Evolutionary conservation across 805 yeast genomes (phyloP).

Genomic region (Candida peoriensis): DNA sequence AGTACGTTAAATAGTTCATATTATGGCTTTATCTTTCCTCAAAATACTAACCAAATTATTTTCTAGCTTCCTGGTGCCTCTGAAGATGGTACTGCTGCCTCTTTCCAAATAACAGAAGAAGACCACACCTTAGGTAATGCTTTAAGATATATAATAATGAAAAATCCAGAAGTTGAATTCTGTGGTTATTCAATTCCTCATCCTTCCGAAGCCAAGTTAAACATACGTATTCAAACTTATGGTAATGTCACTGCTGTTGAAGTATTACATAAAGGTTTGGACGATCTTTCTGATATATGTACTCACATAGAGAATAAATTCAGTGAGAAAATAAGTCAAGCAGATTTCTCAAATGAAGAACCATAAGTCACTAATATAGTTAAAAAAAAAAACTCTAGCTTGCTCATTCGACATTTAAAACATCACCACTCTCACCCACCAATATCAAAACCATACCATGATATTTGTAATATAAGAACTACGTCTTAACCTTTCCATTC

Average conservation of each 20-base stretch:
- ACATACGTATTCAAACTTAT: conserved; percentile 91
- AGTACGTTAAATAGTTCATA: conserved; percentile 1
- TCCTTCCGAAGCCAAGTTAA: conserved; percentile 88
- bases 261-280: conserved; percentile 87
- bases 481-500: too few species aligned
- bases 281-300: conserved; percentile 79
- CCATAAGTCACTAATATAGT: conserved; percentile 37
- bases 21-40: too few species aligned
- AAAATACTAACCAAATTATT: neutral
- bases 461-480: too few species aligned
- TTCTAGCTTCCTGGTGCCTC: conserved; percentile 70
- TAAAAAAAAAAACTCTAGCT: too few species aligned
- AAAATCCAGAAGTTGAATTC: conserved; percentile 96
- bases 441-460: too few species aligned
- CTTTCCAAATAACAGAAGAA: conserved; percentile 88
- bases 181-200: conserved; percentile 99
- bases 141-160: conserved; percentile 89
- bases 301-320: conserved; percentile 77
- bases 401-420: too few species aligned
- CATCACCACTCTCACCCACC: too few species aligned
- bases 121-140: conserved; percentile 97
- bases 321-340: conserved; percentile 59
- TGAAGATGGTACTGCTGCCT: conserved; percentile 91
- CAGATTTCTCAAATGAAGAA: conserved; percentile 44
- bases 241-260: conserved; percentile 82